Base-by-base conservation (phyloP, 176 grass and related monocot species). In the Ananas comosus region DNA sequence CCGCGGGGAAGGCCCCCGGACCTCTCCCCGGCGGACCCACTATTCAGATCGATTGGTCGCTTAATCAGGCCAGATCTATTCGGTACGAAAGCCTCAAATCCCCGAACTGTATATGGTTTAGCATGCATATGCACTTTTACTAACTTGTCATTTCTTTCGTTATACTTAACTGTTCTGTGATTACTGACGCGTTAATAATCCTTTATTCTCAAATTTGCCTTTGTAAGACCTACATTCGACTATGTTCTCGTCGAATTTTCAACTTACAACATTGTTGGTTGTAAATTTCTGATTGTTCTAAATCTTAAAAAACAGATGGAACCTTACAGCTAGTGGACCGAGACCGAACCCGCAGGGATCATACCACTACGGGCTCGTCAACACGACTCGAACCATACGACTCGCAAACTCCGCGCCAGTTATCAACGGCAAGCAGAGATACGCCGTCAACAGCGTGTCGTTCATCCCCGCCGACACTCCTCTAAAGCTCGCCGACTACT, bases 261-360 rank as follows among this genome's bases (percentile, higher is more conserved):
- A 4, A 42, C 5, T 69, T 24, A 10, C 22, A 18, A 17, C n/a
- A 16, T 69, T 51, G 67, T 69, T 51, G 67, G 23, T 61, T 9
- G 21, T 16, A 3, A 49, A 9, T 69, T 27, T 13, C 27, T 19
- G n/a, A 50, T 18, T 12, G 57, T 64, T 75, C 65, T 75, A 4
- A 11, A 19, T 13, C 12, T 17, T 28, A 23, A 57, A 29, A 66
- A 51, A 27, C 71, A 94, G 91, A 68, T 95, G 92, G 92, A 96
- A 96, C 63, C 80, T 96, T 53, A 91, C 92, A 65, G 92, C 92
- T 6, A 96, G 92, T 78, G 92, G 92, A 29, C 92, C 92, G 8
- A 69, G 92, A 69, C 92, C 88, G 0, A 96, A 96, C 72, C 92
- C 88, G 3, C 92, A 96, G 80, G 92, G 92, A 3, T 96, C 92